phyloP scores from a whole-genome alignment of 345 rosid species.

The Lenwebbia sp. region DNA sequence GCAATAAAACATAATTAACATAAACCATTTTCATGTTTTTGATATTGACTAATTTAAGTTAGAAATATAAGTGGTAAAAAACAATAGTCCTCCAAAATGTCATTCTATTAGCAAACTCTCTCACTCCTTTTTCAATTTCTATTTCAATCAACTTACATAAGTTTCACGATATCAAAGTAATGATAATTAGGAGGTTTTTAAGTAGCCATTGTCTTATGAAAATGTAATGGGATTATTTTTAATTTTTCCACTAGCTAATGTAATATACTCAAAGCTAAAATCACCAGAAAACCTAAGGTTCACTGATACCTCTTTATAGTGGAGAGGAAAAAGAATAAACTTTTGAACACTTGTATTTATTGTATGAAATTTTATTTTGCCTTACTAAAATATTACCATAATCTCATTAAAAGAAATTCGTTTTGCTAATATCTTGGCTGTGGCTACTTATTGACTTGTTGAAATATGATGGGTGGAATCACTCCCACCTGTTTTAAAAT shows the following conservation, averaged over 20 bases:
- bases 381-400: not conserved
- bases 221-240: not conserved
- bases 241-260: accelerated
- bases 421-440: no score
- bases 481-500: no score
- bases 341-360: not conserved
- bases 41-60: not conserved
- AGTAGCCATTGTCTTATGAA: not conserved
- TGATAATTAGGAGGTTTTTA: not conserved
- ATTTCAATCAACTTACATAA: not conserved
- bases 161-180: not conserved
- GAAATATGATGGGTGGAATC: no score
- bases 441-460: no score
- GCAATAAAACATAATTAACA: not conserved
- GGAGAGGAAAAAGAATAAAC: not conserved
- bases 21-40: not conserved
- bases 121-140: no score
- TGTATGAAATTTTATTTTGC: not conserved
- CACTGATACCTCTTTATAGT: not conserved
- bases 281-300: not conserved
- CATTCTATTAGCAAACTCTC: not conserved
- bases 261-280: not conserved
- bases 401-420: not conserved
- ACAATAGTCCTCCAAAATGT: not conserved
- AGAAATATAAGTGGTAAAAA: not conserved